A percentile compares a stretch with the other conserved stretches of the same genome.
These are phyloP conservation scores for Botrytis galanthina DNA, from an alignment of 2,329 filamentous ascomycete genomes.

Conservation along the genomic window DNA sequence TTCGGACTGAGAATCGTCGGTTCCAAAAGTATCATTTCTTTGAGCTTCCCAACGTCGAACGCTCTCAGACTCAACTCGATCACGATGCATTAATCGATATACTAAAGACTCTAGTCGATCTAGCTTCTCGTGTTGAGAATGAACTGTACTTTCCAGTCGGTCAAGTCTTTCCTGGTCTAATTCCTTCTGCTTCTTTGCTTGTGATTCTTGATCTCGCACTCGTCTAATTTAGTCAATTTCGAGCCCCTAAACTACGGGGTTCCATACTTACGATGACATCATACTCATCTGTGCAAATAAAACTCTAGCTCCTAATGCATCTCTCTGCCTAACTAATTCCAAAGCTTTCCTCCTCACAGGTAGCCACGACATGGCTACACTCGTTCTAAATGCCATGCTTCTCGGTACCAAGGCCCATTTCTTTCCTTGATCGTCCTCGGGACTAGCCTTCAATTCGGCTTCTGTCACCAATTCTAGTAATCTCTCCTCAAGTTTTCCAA, in stretches of 20 bases:
- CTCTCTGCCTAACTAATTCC: slow-evolving; percentile 47
- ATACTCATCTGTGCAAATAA: slow-evolving; percentile 51
- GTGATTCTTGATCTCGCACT: slow-evolving; percentile 32
- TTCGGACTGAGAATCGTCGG: not conserved
- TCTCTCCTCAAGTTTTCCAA: slow-evolving; percentile 45
- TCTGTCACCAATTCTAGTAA: slow-evolving; percentile 47
- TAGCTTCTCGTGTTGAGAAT: slow-evolving; percentile 31
- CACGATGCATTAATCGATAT: slow-evolving; percentile 29
- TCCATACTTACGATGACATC: slow-evolving; percentile 43
- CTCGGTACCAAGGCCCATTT: slow-evolving; percentile 43
- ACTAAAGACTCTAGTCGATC: slow-evolving; percentile 30
- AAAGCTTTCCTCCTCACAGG: slow-evolving; percentile 46
- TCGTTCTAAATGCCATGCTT: slow-evolving; percentile 42
- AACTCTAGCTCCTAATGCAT: slow-evolving; percentile 46
- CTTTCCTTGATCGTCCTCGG: slow-evolving; percentile 27
- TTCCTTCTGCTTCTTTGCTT: slow-evolving; percentile 27
- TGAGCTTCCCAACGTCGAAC: slow-evolving; percentile 4
- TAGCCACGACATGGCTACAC: slow-evolving; percentile 47
- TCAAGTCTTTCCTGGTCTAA: slow-evolving; percentile 27
- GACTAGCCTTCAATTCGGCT: slow-evolving; percentile 39
- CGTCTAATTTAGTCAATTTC: slow-evolving; percentile 24
- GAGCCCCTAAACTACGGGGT: not conserved
- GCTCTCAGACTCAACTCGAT: slow-evolving; percentile 18
- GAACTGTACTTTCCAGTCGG: slow-evolving; percentile 27
- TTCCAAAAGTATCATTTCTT: not conserved